These are phyloP conservation scores for Verticillium klebahnii DNA, from an alignment of 2,329 filamentous ascomycete genomes.

Conservation along the genomic window DNA sequence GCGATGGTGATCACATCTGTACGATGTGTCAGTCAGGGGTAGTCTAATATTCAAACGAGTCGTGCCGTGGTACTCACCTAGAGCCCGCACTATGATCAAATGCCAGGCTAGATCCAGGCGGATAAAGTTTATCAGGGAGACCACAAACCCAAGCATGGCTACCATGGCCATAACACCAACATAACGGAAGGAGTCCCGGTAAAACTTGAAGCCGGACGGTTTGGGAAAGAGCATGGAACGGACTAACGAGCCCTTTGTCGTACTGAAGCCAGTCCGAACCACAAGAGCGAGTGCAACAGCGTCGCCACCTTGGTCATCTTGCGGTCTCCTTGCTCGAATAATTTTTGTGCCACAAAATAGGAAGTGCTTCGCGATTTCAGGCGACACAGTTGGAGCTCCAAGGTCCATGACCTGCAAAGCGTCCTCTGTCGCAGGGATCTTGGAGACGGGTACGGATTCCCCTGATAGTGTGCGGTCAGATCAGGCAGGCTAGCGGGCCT, in stretches of 20 bases:
- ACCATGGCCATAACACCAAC: constrained; percentile 94
- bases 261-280: constrained; percentile 92
- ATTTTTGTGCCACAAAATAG: constrained; percentile 95
- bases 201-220: constrained; percentile 97
- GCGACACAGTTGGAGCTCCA: constrained; percentile 74
- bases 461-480: constrained; percentile 35
- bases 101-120: constrained; percentile 80
- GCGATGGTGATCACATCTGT: constrained; percentile 92
- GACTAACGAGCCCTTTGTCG: constrained; percentile 91
- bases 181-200: constrained; percentile 94
- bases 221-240: constrained; percentile 99
- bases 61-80: constrained; percentile 30
- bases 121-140: constrained; percentile 90
- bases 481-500: no score
- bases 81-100: constrained; percentile 82
- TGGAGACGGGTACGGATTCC: constrained; percentile 95
- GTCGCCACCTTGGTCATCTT: constrained; percentile 80
- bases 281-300: constrained; percentile 89
- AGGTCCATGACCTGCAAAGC: constrained; percentile 73
- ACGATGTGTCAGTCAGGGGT: neutral
- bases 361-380: constrained; percentile 82
- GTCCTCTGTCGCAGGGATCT: constrained; percentile 77
- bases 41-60: no score
- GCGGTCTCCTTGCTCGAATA: constrained; percentile 81
- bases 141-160: constrained; percentile 80